phyloP scores from a whole-genome alignment of 805 yeast species.

The Zygotorulaspora sp. region DNA sequence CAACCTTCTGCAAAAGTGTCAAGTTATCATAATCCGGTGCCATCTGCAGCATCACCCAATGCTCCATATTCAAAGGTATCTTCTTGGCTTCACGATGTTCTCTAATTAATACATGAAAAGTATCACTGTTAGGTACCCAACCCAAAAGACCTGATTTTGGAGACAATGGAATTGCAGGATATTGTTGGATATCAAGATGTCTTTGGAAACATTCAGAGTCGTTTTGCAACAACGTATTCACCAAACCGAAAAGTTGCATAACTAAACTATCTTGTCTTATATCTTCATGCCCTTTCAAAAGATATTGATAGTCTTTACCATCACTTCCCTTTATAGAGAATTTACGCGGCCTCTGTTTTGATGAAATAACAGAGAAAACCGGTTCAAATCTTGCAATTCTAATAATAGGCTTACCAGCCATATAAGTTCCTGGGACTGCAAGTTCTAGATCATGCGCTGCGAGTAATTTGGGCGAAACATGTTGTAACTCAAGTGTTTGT shows the following conservation, averaged over 20 bases:
- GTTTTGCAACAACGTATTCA: slow-evolving; percentile 79
- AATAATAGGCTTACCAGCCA: slow-evolving; percentile 74
- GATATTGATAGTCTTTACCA: slow-evolving; percentile 81
- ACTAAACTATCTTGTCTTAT: slow-evolving; percentile 95
- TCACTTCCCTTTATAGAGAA: slow-evolving; percentile 78
- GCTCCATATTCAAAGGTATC: slow-evolving; percentile 86
- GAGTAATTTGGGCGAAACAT: slow-evolving; percentile 85
- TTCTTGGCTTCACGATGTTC: slow-evolving; percentile 91
- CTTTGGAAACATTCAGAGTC: slow-evolving; percentile 96
- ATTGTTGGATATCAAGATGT: slow-evolving; percentile 87
- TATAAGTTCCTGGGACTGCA: slow-evolving; percentile 92
- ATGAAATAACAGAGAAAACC: slow-evolving; percentile 77
- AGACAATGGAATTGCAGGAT: slow-evolving; percentile 90
- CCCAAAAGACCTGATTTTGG: slow-evolving; percentile 96
- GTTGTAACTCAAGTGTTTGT: slow-evolving; percentile 81
- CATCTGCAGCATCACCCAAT: slow-evolving; percentile 94
- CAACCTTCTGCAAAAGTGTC: slow-evolving; percentile 87
- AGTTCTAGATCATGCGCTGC: slow-evolving; percentile 74
- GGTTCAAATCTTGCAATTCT: slow-evolving; percentile 75
- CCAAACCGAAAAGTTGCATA: slow-evolving; percentile 95
- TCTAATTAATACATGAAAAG: slow-evolving; percentile 87
- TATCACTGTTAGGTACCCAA: slow-evolving; percentile 97
- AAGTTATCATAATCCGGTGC: slow-evolving; percentile 90
- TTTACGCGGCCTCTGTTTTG: slow-evolving; percentile 94
- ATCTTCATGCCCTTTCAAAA: slow-evolving; percentile 94